A percentile compares a stretch with the other conserved stretches of the same genome.
Evolutionary conservation across 23 red algal genomes (phyloP).

Genomic region (Agarophyton chilense): DNA sequence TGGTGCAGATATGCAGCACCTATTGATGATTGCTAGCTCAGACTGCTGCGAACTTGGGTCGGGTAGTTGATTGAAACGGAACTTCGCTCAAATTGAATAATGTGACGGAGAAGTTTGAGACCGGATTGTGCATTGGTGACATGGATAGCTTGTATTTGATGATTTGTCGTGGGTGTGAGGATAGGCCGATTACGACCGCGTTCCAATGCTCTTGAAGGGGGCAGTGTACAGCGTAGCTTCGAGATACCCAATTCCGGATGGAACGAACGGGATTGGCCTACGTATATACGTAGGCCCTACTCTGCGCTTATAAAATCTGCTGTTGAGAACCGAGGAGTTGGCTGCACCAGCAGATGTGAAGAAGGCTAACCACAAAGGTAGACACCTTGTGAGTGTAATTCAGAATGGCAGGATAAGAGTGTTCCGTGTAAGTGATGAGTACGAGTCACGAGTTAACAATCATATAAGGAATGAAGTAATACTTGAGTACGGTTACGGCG

Average conservation of each 20-base stretch:
- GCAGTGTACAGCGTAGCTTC: no score
- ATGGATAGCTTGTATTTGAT: slow-evolving; percentile 13
- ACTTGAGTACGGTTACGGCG: slow-evolving; percentile 38
- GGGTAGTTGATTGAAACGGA: neutral
- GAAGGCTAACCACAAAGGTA: no score
- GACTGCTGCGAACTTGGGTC: neutral
- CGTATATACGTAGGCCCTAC: no score
- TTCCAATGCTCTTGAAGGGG: slow-evolving; percentile 8
- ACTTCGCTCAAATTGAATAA: neutral
- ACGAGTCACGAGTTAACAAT: slow-evolving; percentile 93
- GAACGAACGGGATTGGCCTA: no score
- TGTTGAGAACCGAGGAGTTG: no score
- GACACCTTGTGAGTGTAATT: slow-evolving; percentile 82
- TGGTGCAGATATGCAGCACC: neutral
- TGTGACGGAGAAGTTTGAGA: neutral
- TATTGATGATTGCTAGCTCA: neutral
- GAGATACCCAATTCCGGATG: no score
- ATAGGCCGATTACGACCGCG: neutral
- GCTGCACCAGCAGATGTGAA: no score
- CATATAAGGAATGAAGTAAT: slow-evolving; percentile 92
- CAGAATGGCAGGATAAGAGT: slow-evolving; percentile 84
- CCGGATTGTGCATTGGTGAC: neutral
- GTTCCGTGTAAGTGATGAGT: slow-evolving; percentile 88
- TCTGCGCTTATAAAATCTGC: no score
- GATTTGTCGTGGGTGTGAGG: slow-evolving; percentile 2